These are phyloP conservation scores for Trapa bicornis DNA, from an alignment of 345 rosid species.

Conservation along the genomic window DNA sequence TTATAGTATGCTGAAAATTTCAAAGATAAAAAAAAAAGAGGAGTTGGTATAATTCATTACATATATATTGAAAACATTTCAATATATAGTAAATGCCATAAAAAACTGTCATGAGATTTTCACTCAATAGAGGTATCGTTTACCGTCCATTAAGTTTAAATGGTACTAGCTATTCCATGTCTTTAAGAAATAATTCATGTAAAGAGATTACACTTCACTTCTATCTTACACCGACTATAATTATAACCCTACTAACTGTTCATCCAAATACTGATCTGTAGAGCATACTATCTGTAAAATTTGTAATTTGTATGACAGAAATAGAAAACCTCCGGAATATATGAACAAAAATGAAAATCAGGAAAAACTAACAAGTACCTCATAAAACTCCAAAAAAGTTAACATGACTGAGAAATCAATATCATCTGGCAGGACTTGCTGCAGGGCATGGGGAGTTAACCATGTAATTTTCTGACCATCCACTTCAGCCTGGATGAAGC, in stretches of 20 bases:
- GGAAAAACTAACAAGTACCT: conserved; percentile 28
- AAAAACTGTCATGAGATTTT: neutral
- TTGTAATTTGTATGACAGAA: neutral
- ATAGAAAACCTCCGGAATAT: neutral
- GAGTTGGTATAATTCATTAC: neutral
- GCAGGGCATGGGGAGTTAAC: conserved; percentile 82
- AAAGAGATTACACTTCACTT: neutral
- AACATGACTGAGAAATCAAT: conserved; percentile 73
- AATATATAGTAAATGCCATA: neutral
- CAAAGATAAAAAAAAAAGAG: no score
- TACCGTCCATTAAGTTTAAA: neutral
- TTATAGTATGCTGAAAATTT: no score
- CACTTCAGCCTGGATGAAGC: conserved; percentile 51
- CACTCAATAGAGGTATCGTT: neutral
- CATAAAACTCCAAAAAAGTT: conserved; percentile 86
- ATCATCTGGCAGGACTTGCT: conserved; percentile 89
- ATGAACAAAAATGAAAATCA: neutral
- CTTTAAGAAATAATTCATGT: neutral
- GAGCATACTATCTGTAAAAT: neutral
- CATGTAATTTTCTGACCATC: conserved; percentile 94
- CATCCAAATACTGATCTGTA: no score
- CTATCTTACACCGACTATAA: neutral
- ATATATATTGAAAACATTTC: neutral
- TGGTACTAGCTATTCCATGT: neutral
- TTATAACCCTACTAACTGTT: neutral